Percentiles rank a stretch among this genome's conserved stretches.
These are phyloP conservation scores for Leavenworthia alabamica DNA, from an alignment of 345 rosid genomes.

Conservation along the genomic window DNA sequence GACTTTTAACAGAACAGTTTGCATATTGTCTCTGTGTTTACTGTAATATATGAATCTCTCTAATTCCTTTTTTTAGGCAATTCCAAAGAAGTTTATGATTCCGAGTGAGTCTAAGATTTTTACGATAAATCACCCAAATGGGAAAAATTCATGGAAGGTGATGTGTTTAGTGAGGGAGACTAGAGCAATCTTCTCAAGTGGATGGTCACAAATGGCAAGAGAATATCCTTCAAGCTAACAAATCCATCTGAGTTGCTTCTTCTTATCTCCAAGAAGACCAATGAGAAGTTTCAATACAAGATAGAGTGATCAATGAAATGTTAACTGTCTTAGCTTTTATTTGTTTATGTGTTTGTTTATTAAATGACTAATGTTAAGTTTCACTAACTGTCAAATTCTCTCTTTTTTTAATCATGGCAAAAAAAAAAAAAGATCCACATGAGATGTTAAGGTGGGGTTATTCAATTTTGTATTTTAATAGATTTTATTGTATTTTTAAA, in stretches of 20 bases:
- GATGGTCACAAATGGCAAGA: slow-evolving; percentile 17
- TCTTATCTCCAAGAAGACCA: background rate
- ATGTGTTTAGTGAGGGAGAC: slow-evolving; percentile 5
- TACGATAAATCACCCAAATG: background rate
- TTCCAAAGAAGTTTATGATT: slow-evolving; percentile 16
- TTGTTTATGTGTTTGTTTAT: background rate
- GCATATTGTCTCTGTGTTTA: background rate
- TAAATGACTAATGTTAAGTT: background rate
- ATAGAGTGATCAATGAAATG: background rate
- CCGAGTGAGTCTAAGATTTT: background rate
- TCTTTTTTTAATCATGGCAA: background rate
- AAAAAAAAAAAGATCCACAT: too few relatives aligned
- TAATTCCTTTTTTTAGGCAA: background rate
- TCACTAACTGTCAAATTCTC: background rate
- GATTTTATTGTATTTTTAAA: too few relatives aligned
- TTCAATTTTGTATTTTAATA: too few relatives aligned
- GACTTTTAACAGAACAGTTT: background rate
- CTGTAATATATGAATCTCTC: background rate
- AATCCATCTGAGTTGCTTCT: slow-evolving; percentile 15
- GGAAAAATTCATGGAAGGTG: slow-evolving; percentile 14
- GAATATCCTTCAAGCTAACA: slow-evolving; percentile 20
- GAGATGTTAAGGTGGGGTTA: too few relatives aligned
- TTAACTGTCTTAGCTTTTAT: background rate
- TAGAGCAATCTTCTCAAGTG: slow-evolving; percentile 10
- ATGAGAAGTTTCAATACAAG: background rate